Conservation (phyloP, 2,329 filamentous ascomycete species). For the Westerdykella aurantiaca region DNA sequence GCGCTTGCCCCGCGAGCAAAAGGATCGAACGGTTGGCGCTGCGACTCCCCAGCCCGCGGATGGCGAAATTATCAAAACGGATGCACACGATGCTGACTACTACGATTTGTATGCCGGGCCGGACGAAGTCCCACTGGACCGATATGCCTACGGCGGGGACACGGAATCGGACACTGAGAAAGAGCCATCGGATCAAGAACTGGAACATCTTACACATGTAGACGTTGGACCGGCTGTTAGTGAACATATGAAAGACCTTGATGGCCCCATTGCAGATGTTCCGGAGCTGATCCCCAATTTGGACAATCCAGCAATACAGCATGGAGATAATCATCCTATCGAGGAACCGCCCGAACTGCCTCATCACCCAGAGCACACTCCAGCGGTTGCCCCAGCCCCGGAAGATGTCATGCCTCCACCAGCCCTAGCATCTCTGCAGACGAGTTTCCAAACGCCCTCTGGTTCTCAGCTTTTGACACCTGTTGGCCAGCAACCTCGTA, state of each 20-base stretch:
- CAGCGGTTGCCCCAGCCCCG: not conserved
- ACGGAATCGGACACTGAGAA: slow-evolving; percentile 26
- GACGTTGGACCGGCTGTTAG: no score
- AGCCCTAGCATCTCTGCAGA: slow-evolving; percentile 18
- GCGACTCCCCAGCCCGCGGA: no score
- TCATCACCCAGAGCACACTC: no score
- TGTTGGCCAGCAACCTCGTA: slow-evolving; percentile 29
- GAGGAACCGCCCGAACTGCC: no score
- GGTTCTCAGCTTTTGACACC: slow-evolving; percentile 21
- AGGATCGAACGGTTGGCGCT: no score
- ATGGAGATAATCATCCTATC: no score
- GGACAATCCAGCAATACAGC: no score
- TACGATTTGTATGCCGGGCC: slow-evolving; percentile 22
- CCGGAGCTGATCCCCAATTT: no score
- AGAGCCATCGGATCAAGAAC: slow-evolving; percentile 3
- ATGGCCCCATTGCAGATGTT: no score
- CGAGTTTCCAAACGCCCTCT: slow-evolving; percentile 10
- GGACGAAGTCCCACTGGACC: slow-evolving; percentile 47
- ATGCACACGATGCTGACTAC: slow-evolving; percentile 13
- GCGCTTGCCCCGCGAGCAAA: no score
- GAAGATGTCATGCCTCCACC: slow-evolving; percentile 31
- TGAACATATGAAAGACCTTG: no score
- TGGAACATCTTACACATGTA: no score
- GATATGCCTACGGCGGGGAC: slow-evolving; percentile 33
- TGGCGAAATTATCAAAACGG: not conserved